A percentile compares a stretch with the other conserved stretches of the same genome.
Conservation (phyloP, 2,329 filamentous ascomycete genomes). For the Penicillium griseofulvum region DNA sequence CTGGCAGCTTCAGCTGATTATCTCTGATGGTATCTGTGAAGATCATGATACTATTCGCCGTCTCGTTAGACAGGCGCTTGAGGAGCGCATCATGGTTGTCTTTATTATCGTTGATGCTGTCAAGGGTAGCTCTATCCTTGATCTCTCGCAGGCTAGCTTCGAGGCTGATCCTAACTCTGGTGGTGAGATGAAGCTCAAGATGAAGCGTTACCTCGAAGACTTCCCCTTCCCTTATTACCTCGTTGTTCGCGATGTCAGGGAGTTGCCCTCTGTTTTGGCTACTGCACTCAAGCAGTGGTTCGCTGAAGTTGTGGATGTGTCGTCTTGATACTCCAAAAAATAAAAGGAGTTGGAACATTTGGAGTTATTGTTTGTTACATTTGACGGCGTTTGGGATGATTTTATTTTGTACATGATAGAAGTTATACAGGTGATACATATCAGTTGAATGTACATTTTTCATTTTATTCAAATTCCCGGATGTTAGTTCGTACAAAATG, state of each 20-base stretch:
- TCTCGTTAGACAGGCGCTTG: constrained; percentile 80
- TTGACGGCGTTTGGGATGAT: constrained; percentile 11
- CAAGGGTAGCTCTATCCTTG: constrained; percentile 63
- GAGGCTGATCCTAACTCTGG: constrained; percentile 59
- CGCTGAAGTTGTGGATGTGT: constrained; percentile 61
- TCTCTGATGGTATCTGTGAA: constrained; percentile 91
- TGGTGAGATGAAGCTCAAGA: constrained; percentile 67
- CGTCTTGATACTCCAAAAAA: constrained; percentile 26
- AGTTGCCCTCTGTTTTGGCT: constrained; percentile 84
- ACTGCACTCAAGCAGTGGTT: constrained; percentile 95
- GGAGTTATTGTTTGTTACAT: constrained; percentile 22
- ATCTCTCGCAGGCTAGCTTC: constrained; percentile 84
- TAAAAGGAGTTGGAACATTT: constrained; percentile 17
- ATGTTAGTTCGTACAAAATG: background rate
- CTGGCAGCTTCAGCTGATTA: constrained; percentile 91
- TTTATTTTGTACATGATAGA: constrained; percentile 17
- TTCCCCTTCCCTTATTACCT: constrained; percentile 98
- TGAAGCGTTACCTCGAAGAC: constrained; percentile 87
- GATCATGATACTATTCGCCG: constrained; percentile 80
- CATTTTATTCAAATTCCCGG: background rate
- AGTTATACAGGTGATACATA: constrained; percentile 4
- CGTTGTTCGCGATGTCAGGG: constrained; percentile 86
- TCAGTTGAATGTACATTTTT: constrained; percentile 5
- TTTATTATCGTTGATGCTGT: constrained; percentile 89
- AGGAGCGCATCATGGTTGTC: constrained; percentile 95